Evolutionary conservation across 108 stramenopile genomes (phyloP).

Genomic region (Cyclotella sp.): DNA sequence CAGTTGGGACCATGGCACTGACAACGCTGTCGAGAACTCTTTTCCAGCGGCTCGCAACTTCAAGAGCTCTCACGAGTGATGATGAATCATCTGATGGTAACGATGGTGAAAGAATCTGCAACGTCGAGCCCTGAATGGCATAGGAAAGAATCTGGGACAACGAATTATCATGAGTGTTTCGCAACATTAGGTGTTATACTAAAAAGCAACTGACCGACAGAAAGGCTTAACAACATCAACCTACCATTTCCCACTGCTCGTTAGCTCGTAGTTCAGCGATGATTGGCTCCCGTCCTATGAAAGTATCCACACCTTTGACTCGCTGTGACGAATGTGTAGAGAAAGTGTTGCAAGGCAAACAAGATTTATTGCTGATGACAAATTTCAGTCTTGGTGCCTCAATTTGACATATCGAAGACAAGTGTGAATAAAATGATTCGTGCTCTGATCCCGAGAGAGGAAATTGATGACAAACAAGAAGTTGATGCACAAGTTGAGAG

Average conservation of each 20-base stretch:
- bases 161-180: too few species aligned
- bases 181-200: background rate
- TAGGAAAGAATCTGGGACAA: constrained; percentile 47
- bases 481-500: constrained; percentile 19
- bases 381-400: constrained; percentile 29
- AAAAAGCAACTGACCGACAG: background rate
- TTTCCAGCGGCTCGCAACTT: constrained; percentile 52
- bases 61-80: constrained; percentile 34
- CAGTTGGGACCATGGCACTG: constrained; percentile 67
- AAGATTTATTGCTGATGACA: constrained; percentile 5
- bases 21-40: constrained; percentile 51
- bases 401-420: constrained; percentile 31
- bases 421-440: constrained; percentile 18
- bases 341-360: constrained; percentile 17
- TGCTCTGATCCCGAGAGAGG: constrained; percentile 30
- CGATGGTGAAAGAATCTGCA: constrained; percentile 19
- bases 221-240: background rate
- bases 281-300: constrained; percentile 40
- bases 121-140: constrained; percentile 55
- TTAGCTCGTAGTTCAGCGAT: constrained; percentile 69
- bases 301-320: constrained; percentile 44
- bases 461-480: constrained; percentile 33
- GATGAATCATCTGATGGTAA: background rate
- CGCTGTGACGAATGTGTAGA: constrained; percentile 53
- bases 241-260: constrained; percentile 76